Conservation (phyloP, 495 filamentous ascomycete species). For the Filosporella fistucella region DNA sequence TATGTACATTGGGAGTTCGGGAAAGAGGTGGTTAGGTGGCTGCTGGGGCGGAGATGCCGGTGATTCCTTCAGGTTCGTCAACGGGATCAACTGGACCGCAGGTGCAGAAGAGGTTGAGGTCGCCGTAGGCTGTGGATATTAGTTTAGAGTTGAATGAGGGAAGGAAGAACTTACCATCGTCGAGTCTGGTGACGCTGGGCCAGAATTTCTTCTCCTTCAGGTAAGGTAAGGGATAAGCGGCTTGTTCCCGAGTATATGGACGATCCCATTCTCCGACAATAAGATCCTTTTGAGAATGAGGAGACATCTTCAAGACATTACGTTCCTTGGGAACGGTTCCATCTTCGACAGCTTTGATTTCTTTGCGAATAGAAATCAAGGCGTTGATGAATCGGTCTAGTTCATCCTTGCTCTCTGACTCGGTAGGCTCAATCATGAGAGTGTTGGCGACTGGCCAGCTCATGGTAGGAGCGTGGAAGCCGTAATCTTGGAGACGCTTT, state of each 20-base stretch:
- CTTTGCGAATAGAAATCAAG: slow-evolving; percentile 79
- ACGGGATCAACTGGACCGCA: slow-evolving; percentile 73
- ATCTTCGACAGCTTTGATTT: slow-evolving; percentile 82
- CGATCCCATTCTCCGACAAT: slow-evolving; percentile 58
- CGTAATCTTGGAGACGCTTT: slow-evolving; percentile 96
- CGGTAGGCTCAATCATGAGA: slow-evolving; percentile 98
- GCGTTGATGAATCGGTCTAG: slow-evolving; percentile 94
- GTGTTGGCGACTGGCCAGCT: slow-evolving; percentile 95
- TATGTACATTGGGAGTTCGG: background rate
- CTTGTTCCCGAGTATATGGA: slow-evolving; percentile 73
- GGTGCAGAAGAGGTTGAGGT: slow-evolving; percentile 92
- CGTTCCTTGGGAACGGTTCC: slow-evolving; percentile 70
- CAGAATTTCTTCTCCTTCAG: slow-evolving; percentile 98
- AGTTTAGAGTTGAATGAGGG: slow-evolving; percentile 18
- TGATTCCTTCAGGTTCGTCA: slow-evolving; percentile 26
- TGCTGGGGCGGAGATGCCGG: slow-evolving; percentile 24
- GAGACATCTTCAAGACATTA: slow-evolving; percentile 93
- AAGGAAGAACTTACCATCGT: slow-evolving; percentile 67
- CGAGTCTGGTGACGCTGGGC: slow-evolving; percentile 82
- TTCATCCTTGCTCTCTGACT: slow-evolving; percentile 90
- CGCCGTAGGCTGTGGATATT: slow-evolving; percentile 67
- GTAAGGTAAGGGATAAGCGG: slow-evolving; percentile 84
- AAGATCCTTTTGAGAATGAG: slow-evolving; percentile 83
- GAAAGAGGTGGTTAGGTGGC: slow-evolving; percentile 19
- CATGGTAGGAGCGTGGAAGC: slow-evolving; percentile 98